Percentiles rank a stretch among this genome's conserved stretches.
phyloP scores from a whole-genome alignment of 768 basidiomycete species.

The Fomitopsis pulvina region DNA sequence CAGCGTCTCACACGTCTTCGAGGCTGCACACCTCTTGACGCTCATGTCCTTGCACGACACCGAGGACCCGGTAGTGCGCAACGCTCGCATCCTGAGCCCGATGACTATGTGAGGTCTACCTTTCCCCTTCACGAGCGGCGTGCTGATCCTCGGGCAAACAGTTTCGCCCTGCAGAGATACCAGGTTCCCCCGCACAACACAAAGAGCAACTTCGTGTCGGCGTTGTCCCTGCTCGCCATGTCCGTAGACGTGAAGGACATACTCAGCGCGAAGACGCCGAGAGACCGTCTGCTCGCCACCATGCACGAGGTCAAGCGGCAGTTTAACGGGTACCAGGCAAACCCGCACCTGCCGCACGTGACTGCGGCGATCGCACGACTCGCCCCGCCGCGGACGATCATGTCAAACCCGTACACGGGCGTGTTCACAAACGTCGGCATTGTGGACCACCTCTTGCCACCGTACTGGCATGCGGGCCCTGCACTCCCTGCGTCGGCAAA shows the following conservation, averaged over 20 bases:
- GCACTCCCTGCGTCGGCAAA: slow-evolving; percentile 2
- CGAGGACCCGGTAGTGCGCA: background rate
- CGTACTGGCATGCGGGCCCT: background rate
- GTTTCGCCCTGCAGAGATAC: background rate
- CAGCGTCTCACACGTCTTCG: background rate
- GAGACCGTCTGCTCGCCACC: background rate
- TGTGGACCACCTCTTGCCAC: slow-evolving; percentile 1
- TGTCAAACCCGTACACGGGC: background rate
- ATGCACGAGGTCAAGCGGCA: background rate
- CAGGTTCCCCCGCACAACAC: background rate
- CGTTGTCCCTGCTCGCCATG: background rate
- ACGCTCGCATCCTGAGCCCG: background rate
- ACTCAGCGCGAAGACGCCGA: no score
- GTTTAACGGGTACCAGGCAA: background rate
- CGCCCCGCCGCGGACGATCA: background rate
- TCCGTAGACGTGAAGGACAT: background rate
- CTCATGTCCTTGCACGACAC: background rate
- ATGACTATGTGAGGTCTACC: background rate
- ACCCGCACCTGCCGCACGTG: slow-evolving; percentile 1
- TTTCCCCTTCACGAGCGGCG: background rate
- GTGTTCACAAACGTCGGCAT: background rate
- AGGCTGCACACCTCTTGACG: background rate
- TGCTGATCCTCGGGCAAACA: no score
- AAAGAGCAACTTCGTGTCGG: background rate
- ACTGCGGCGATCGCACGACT: background rate